These are phyloP conservation scores for Kwoniella europaea DNA, from an alignment of 768 basidiomycete genomes.

Conservation along the genomic window DNA sequence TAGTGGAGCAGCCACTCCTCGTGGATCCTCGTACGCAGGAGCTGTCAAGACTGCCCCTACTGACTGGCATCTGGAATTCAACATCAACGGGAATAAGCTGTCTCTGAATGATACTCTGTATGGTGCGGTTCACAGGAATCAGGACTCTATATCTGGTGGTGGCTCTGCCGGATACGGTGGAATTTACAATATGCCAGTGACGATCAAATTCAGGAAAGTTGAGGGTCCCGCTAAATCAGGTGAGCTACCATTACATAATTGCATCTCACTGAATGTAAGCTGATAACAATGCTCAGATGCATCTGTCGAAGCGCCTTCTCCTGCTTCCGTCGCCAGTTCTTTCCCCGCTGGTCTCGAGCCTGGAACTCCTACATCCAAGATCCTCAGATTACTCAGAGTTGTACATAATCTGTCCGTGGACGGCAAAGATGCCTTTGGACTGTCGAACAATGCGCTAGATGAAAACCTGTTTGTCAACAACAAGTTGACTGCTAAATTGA, in stretches of 20 bases:
- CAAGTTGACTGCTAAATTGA: slow-evolving; percentile 96
- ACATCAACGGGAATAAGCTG: slow-evolving; percentile 82
- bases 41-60: slow-evolving; percentile 89
- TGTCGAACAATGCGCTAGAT: slow-evolving; percentile 64
- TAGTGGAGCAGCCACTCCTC: slow-evolving; percentile 27
- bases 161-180: slow-evolving; percentile 18
- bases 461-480: slow-evolving; percentile 94
- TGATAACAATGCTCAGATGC: slow-evolving; percentile 60
- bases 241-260: slow-evolving; percentile 18
- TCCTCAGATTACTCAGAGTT: slow-evolving; percentile 84
- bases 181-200: slow-evolving; percentile 84
- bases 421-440: slow-evolving; percentile 35
- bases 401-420: slow-evolving; percentile 79
- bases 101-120: slow-evolving; percentile 91
- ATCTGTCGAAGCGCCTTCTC: slow-evolving; percentile 40
- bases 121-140: slow-evolving; percentile 76
- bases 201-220: slow-evolving; percentile 91
- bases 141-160: slow-evolving; percentile 15
- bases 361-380: slow-evolving; percentile 83
- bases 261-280: slow-evolving; percentile 26
- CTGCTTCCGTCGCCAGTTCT: slow-evolving; percentile 48
- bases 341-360: slow-evolving; percentile 78
- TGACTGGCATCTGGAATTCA: slow-evolving; percentile 97
- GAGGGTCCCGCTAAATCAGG: slow-evolving; percentile 70
- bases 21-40: slow-evolving; percentile 77